Evolutionary conservation across 805 yeast genomes (phyloP).

Genomic region (Pichia phayaonensis): DNA sequence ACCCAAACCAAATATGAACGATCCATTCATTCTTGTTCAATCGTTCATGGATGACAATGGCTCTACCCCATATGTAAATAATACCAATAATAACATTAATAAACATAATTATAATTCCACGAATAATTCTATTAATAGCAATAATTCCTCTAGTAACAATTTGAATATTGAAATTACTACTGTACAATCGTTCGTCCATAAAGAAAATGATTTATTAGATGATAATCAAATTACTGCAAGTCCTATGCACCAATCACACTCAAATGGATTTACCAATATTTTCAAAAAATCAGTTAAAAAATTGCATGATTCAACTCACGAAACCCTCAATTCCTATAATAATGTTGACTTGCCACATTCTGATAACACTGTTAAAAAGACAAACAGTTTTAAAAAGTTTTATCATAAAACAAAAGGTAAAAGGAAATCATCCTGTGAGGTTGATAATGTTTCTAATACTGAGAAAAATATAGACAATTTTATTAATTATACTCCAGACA

Average conservation of each 20-base stretch:
- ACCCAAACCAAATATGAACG: not conserved
- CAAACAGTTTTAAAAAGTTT: not conserved
- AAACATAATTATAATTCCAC: not conserved
- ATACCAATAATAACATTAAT: not conserved
- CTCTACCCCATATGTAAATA: not conserved
- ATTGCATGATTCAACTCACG: not conserved
- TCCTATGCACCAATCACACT: not conserved
- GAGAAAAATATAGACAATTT: not conserved
- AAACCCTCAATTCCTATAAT: not conserved
- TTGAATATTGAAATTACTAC: not conserved
- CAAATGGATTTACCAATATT: not conserved
- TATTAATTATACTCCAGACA: not conserved
- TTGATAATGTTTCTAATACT: not conserved
- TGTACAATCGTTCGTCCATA: not conserved
- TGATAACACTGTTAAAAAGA: not conserved
- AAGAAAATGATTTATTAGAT: not conserved
- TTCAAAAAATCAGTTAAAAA: constrained; percentile 1
- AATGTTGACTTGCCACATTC: not conserved
- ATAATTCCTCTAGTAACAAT: not conserved
- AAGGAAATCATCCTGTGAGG: not conserved
- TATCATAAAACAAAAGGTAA: not conserved
- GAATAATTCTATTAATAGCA: not conserved
- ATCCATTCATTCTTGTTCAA: constrained; percentile 1
- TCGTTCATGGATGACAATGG: not conserved
- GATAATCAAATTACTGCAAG: not conserved